Base-by-base conservation (phyloP, 805 yeast species). In the Kuraishia piskuri region DNA sequence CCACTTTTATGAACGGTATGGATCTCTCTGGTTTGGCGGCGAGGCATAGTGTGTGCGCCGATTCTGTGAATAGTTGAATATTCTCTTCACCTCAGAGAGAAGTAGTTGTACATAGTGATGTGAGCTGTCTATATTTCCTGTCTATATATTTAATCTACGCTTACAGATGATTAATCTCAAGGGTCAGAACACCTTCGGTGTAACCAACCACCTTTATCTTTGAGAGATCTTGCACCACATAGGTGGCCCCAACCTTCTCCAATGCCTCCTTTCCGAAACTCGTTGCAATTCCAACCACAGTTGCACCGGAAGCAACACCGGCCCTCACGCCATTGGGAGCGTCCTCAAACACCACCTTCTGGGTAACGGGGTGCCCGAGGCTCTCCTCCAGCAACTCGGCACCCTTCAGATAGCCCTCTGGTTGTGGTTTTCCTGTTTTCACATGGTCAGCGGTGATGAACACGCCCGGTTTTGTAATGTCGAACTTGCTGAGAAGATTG, bases 241-340 rank as follows among this genome's bases (percentile, higher is more conserved):
- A 86, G 63, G 83, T 86, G 58, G 95, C 95, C 61, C 96, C 96
- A 54, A 87, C 80, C 53, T 75, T 79, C 69, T 83, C 78, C 55
- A 88, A 85, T 65, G 77, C 78, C 56, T 82, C 84, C 44, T 87
- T 78, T 58, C 78, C 82, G 69, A 86, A 87, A 53, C 94, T 83
- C 56, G 92, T 84, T 59, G 91, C 86, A 68, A 88, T 84, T 64
- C 96, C 96, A 61, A 88, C 82, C 56, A 87, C 85, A 64, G 79
- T 76, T 66, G 94, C 90, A 55, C 91, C 95, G 23, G 94, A 91
- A 53, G 78, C 87, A 66, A 82, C 81, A 65, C 95, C 96, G 45
- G 96, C 92, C 61, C 79, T 71, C 57, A 88, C 82, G 65, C 96
- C 96, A 50, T 94, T 91, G 55, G 90, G 92, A 48, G 96, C 95